Evolutionary conservation across 176 grass and related monocot genomes (phyloP), one percentile per base, ranked within the genome.

Genomic region (Hsuehochloa calcarea): DNA sequence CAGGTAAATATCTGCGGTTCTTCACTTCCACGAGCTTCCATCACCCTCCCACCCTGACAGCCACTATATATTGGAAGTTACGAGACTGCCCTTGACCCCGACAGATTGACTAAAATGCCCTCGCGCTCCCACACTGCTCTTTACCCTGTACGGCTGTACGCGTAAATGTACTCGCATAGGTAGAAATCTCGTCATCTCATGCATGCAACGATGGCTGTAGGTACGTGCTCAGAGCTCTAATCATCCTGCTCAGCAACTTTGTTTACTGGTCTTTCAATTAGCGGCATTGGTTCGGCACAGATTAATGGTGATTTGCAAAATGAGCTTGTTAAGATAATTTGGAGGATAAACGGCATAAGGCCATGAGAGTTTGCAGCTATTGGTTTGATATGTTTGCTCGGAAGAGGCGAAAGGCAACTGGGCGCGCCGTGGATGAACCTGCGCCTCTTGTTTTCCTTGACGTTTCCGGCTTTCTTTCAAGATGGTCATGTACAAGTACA

Each of bases 1-100:
- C 66, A 16, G 68, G 80, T 87, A 87, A 87, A 90, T 90, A 90
- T 90, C 84, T 83, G 40, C 37, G 3, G 2, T 20, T 46, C 44
- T 34, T 34, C 31, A 34, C 3, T 44, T 38, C 11, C 29, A 29
- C 1, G 29, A 29, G 29, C 1, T 29, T 29, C 29, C 31, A 34
- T 34, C 31, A 34, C 31, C 31, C 31, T 34, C 31, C 3, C 31
- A 2, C 31, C 31, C 31, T 34, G 31, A n/a, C n/a, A n/a, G n/a
- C 31, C 2, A 34, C 31, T 34, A 34, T 34, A 34, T 34, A 3
- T 34, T 1, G 31, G 0, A 68, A 62, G 23, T 90, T 67, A 79
- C 89, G 19, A 39, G 19, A 60, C 1, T 69, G 23, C 80, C 89
- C 85, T 17, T 55, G 47, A 6, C n/a, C 20, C 0, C 1, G 10